Percentiles rank a stretch among this genome's conserved stretches.
Conservation (phyloP, 2,329 filamentous ascomycete species). For the Microdochium paspali region DNA sequence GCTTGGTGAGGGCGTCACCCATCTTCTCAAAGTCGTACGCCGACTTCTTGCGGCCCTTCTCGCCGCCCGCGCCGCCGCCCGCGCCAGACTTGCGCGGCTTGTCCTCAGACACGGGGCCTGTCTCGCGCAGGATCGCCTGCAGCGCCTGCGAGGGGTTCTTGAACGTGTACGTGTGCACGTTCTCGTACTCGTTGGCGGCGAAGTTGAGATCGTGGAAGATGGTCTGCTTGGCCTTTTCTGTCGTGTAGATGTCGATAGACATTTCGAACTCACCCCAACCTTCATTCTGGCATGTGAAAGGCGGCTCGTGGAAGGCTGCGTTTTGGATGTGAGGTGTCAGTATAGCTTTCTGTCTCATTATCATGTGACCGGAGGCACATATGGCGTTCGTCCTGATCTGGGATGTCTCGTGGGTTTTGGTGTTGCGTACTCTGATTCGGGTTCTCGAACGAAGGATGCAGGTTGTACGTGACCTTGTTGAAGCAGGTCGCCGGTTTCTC, state of each 20-base stretch:
- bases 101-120: constrained; percentile 72
- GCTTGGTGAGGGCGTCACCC: constrained; percentile 79
- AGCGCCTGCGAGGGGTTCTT: constrained; percentile 89
- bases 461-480: constrained; percentile 83
- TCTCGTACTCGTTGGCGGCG: constrained; percentile 69
- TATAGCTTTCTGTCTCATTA: neutral
- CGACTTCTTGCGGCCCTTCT: constrained; percentile 66
- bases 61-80: too few relatives aligned
- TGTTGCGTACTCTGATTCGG: constrained; percentile 66
- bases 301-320: constrained; percentile 71
- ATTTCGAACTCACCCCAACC: constrained; percentile 99
- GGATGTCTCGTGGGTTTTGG: neutral
- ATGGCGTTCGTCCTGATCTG: neutral
- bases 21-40: constrained; percentile 87
- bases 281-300: constrained; percentile 85
- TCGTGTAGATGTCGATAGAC: constrained; percentile 70
- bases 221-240: constrained; percentile 77
- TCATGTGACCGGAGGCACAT: neutral
- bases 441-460: constrained; percentile 89
- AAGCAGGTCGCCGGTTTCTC: constrained; percentile 77
- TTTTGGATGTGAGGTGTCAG: constrained; percentile 7
- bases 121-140: constrained; percentile 68
- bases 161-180: constrained; percentile 72
- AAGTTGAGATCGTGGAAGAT: constrained; percentile 92
- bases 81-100: constrained; percentile 50